Percentiles rank a stretch among this genome's conserved stretches.
These are phyloP conservation scores for Jamesozyma lodderae DNA, from an alignment of 805 yeast species.

Conservation along the genomic window DNA sequence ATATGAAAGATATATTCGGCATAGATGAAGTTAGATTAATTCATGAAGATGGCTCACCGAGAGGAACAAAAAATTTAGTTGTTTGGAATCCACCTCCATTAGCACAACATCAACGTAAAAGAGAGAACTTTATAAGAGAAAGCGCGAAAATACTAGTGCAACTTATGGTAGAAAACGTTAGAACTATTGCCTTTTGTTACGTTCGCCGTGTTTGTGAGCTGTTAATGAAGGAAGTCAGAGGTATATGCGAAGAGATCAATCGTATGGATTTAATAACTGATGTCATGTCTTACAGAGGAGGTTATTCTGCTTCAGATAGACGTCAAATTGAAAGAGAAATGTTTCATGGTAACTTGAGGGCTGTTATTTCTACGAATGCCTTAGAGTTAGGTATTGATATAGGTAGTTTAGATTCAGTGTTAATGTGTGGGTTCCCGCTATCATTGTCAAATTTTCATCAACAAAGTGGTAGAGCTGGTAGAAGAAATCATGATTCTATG, in stretches of 20 bases:
- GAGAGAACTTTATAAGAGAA: slow-evolving; percentile 65
- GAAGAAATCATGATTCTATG: slow-evolving; percentile 76
- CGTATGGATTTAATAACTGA: slow-evolving; percentile 43
- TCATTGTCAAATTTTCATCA: slow-evolving; percentile 84
- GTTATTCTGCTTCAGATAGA: slow-evolving; percentile 80
- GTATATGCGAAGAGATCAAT: slow-evolving; percentile 37
- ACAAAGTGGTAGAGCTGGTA: slow-evolving; percentile 95
- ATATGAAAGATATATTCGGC: slow-evolving; percentile 71
- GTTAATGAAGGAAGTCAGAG: slow-evolving; percentile 73
- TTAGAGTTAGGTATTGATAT: slow-evolving; percentile 92
- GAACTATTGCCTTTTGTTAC: slow-evolving; percentile 85
- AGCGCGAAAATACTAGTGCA: slow-evolving; percentile 67
- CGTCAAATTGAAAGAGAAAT: slow-evolving; percentile 80
- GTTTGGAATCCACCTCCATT: slow-evolving; percentile 81
- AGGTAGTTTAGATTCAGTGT: slow-evolving; percentile 83
- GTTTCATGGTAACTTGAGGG: slow-evolving; percentile 79
- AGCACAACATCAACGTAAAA: slow-evolving; percentile 43
- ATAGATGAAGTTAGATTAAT: slow-evolving; percentile 50
- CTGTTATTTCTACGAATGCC: slow-evolving; percentile 91
- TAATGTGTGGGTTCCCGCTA: slow-evolving; percentile 87
- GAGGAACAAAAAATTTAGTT: slow-evolving; percentile 63
- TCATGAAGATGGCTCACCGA: slow-evolving; percentile 79
- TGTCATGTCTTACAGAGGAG: slow-evolving; percentile 91
- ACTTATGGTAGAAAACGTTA: slow-evolving; percentile 51
- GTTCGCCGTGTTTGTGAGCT: slow-evolving; percentile 81